Conservation (phyloP, 225 moss, liverwort and hornwort species). For the Bryum argenteum region DNA sequence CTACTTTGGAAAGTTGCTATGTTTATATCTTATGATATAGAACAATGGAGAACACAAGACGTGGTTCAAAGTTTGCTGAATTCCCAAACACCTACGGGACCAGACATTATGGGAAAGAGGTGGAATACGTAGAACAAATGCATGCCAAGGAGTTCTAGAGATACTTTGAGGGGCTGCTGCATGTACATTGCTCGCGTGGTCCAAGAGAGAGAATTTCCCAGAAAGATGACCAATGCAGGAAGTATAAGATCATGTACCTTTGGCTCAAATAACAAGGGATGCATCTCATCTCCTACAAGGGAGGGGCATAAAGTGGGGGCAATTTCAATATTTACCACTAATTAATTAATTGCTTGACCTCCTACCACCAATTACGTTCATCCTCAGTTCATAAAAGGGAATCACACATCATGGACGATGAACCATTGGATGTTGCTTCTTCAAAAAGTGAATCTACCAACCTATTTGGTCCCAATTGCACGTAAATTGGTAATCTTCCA, state of each 20-base stretch:
- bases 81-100: too few relatives aligned
- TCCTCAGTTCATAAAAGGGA: background rate
- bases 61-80: too few relatives aligned
- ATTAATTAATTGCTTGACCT: background rate
- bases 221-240: background rate
- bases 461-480: background rate
- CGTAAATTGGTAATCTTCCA: too few relatives aligned
- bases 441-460: background rate
- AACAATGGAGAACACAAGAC: too few relatives aligned
- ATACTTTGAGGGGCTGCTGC: too few relatives aligned
- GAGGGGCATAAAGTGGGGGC: background rate
- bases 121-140: too few relatives aligned
- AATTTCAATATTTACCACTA: background rate
- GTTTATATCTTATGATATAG: too few relatives aligned
- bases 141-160: too few relatives aligned
- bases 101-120: too few relatives aligned
- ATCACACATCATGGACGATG: slow-evolving; percentile 19
- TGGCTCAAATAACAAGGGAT: slow-evolving; percentile 6
- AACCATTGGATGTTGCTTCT: slow-evolving; percentile 13
- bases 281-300: background rate
- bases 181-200: slow-evolving; percentile 7
- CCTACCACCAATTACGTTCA: background rate
- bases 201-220: slow-evolving; percentile 10
- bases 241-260: background rate
- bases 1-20: too few relatives aligned